Percentiles rank a stretch among this genome's conserved stretches.
These are phyloP conservation scores for Anethum foeniculum DNA, from an alignment of 140 eudicot genomes.

Conservation along the genomic window DNA sequence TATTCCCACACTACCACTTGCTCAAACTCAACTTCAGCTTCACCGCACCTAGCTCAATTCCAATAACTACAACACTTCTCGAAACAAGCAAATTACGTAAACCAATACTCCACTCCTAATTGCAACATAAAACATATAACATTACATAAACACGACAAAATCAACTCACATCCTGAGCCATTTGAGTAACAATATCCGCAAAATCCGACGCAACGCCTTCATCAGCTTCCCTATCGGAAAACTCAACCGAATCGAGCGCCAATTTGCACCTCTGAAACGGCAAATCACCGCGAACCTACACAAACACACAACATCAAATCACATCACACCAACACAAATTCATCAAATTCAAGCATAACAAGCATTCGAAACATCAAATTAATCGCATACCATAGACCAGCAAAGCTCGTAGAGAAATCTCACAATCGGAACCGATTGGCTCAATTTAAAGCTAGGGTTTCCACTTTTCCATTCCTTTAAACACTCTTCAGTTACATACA, in stretches of 20 bases:
- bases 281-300: conserved; percentile 78
- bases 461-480: conserved; percentile 64
- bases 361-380: neutral
- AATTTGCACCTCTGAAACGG: conserved; percentile 80
- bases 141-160: neutral
- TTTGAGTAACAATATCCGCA: conserved; percentile 86
- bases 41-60: neutral
- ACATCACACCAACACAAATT: neutral
- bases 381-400: conserved; percentile 52
- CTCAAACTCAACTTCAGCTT: neutral
- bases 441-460: conserved; percentile 45
- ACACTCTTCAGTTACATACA: conserved; percentile 62
- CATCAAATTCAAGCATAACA: neutral
- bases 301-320: conserved; percentile 16
- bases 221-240: conserved; percentile 36
- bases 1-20: neutral
- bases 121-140: neutral
- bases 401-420: conserved; percentile 86
- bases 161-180: conserved; percentile 87
- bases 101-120: neutral
- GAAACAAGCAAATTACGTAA: neutral
- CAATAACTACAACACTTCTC: neutral
- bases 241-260: conserved; percentile 70
- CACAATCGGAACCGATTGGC: conserved; percentile 47
- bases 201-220: conserved; percentile 62